Base-by-base conservation (phyloP, 2,329 filamentous ascomycete genomes). In the Raffaelea deltoideospora region DNA sequence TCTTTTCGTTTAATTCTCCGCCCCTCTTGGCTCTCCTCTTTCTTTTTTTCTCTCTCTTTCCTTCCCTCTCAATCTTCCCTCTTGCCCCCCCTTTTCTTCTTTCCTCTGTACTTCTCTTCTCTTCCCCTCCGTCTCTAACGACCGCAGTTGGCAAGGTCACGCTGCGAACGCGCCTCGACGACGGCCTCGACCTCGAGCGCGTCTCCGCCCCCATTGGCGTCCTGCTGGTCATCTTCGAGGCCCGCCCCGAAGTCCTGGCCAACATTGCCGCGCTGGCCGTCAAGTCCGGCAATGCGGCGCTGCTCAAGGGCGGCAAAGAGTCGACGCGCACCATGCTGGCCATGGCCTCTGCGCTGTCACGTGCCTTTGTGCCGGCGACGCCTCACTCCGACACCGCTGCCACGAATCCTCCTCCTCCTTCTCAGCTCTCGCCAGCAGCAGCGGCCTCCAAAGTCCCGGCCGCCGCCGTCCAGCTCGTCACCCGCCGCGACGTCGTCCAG, bases 141-240 rank as follows among this genome's bases (percentile, higher is more conserved):
- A 13, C 23, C 42, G 1, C 22, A 85, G 83, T 96, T 50, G 88
- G 88, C 50, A 80, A 79, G 53, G 68, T 90, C 37, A 87, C 84
- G 29, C 65, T 93, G 50, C 76, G 80, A 43, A 96, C 86, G 31
- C 72, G 78, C 39, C 70, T 98, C 10, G 90, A 96, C 55, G 81
- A 95, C 47, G 80, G 78, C 37, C 69, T 98, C 37, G 69, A 79
- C 36, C 69, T 98, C 41, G 85, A 94, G 53, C 77, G 87, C 43
- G 81, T 94, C 33, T 86, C 84, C 29, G 94, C 85, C 54, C 90
- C 90, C 6, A 96, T 98, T 48, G 90, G 90, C 41, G 87, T 96
- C n/a, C 72, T 98, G 30, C 72, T 98, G 47, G 90, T 98, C 59
- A 96, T 98, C 52, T 98, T 98, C 53, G 90, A 98, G 61, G 90